Evolutionary conservation across 345 rosid species (phyloP).

Genomic region (Syzygium oleosum): DNA sequence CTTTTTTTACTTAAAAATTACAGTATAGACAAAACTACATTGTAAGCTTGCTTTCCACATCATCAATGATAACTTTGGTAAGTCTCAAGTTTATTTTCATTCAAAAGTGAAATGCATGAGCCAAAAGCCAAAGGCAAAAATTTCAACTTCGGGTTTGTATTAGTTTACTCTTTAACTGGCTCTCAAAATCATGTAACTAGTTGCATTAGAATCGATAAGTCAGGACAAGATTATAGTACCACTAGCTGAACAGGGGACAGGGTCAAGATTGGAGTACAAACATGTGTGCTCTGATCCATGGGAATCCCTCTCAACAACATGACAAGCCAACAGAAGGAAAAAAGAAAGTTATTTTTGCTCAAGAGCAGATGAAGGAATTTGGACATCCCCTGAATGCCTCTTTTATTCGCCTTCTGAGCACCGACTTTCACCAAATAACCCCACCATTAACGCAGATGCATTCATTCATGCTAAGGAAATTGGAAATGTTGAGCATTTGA

Average conservation of each 20-base stretch:
- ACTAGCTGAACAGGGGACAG: background rate
- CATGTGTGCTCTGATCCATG: background rate
- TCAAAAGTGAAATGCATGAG: background rate
- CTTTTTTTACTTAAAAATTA: background rate
- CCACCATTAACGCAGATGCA: background rate
- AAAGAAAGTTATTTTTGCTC: background rate
- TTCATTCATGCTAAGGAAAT: background rate
- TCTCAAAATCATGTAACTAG: background rate
- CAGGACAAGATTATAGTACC: background rate
- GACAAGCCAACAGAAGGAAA: background rate
- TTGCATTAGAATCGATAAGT: background rate
- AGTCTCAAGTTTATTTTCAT: background rate
- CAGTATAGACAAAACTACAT: background rate
- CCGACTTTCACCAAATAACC: background rate
- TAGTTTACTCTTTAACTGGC: background rate
- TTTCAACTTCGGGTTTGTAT: background rate
- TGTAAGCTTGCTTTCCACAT: background rate
- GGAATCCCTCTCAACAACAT: background rate
- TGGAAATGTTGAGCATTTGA: background rate
- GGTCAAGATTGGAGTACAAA: background rate
- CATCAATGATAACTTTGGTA: background rate
- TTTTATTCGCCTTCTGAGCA: background rate
- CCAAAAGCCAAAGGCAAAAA: background rate
- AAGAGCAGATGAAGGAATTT: background rate
- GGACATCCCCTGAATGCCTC: background rate